Conservation (phyloP, 495 filamentous ascomycete genomes). For the Trichocladium antarcticum region DNA sequence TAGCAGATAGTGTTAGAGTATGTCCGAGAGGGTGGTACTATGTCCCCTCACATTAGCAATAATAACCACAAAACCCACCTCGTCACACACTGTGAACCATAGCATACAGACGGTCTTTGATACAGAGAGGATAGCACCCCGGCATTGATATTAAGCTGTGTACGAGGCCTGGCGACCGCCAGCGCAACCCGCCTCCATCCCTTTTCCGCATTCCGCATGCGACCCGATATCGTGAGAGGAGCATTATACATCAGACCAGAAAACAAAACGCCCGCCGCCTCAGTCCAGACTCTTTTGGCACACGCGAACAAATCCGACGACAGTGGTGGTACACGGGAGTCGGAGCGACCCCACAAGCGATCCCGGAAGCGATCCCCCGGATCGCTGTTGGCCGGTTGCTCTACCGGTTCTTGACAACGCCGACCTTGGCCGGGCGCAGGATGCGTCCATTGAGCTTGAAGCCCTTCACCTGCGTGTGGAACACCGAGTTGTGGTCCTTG, state of each 20-base stretch:
- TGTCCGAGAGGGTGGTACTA: too few relatives aligned
- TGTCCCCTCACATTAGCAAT: too few relatives aligned
- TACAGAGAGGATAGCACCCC: too few relatives aligned
- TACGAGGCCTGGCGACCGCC: constrained; percentile 1
- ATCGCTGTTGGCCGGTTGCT: too few relatives aligned
- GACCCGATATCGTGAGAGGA: constrained; percentile 38
- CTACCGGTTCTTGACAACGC: constrained; percentile 60
- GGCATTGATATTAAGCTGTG: not conserved
- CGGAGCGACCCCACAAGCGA: not conserved
- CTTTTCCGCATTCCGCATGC: constrained; percentile 9
- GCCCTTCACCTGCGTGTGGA: constrained; percentile 89
- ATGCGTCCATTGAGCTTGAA: constrained; percentile 84
- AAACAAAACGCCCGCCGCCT: constrained; percentile 16
- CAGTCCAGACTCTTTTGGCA: constrained; percentile 7
- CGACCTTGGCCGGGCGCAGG: constrained; percentile 87
- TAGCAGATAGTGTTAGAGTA: too few relatives aligned
- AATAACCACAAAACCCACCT: too few relatives aligned
- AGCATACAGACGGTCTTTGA: too few relatives aligned
- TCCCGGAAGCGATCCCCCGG: not conserved
- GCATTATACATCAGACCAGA: constrained; percentile 35
- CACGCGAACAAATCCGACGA: constrained; percentile 2
- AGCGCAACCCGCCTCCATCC: constrained; percentile 6
- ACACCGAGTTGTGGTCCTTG: constrained; percentile 83
- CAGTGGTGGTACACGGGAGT: constrained; percentile 5
- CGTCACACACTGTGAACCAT: too few relatives aligned